Percentiles rank a stretch among this genome's conserved stretches.
These are phyloP conservation scores for Fusarium guadeloupense DNA, from an alignment of 2,329 filamentous ascomycete genomes.

Conservation along the genomic window DNA sequence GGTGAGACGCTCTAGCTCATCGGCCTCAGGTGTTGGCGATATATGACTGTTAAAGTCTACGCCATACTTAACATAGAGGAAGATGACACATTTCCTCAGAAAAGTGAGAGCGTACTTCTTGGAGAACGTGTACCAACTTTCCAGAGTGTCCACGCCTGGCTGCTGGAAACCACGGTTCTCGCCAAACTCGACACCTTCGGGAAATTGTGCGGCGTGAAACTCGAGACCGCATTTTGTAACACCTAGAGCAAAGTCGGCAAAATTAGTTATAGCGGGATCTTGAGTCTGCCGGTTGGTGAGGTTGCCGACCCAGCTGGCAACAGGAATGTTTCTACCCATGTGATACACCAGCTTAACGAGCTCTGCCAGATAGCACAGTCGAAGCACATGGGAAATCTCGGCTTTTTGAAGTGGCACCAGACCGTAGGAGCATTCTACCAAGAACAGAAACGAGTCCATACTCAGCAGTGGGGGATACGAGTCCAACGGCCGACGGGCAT, in stretches of 20 bases:
- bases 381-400: constrained; percentile 81
- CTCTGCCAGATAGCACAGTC: constrained; percentile 89
- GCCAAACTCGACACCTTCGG: constrained; percentile 34
- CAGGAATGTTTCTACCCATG: constrained; percentile 64
- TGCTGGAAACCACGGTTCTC: constrained; percentile 64
- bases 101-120: constrained; percentile 90
- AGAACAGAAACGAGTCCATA: constrained; percentile 80
- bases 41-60: constrained; percentile 83
- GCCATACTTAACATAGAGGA: constrained; percentile 88
- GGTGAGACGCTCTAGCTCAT: constrained; percentile 85
- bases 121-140: constrained; percentile 68
- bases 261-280: constrained; percentile 61
- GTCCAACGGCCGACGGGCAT: constrained; percentile 54
- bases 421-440: constrained; percentile 80
- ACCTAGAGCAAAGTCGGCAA: constrained; percentile 63
- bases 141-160: constrained; percentile 61
- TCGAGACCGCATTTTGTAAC: constrained; percentile 58
- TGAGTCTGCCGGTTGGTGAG: constrained; percentile 55
- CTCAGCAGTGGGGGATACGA: constrained; percentile 67
- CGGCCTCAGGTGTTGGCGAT: constrained; percentile 68
- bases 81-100: constrained; percentile 82
- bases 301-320: constrained; percentile 58
- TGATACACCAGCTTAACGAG: constrained; percentile 81
- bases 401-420: constrained; percentile 73
- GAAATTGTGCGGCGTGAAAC: constrained; percentile 47